Base-by-base conservation (phyloP, 345 rosid genomes). In the Bretschneidera sinensis region DNA sequence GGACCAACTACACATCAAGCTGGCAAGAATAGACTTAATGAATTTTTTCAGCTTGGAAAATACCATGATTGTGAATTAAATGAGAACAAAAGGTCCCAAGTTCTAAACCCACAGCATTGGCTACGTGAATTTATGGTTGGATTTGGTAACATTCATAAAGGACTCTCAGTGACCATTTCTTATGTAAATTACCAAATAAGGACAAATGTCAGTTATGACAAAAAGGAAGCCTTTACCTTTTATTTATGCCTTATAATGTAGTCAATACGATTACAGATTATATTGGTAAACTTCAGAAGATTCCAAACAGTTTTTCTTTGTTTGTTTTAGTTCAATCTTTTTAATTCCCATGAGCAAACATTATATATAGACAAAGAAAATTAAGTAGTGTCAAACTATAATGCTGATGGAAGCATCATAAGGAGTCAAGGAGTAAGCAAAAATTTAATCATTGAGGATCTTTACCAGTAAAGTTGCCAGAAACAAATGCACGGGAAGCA, bases 391-490 rank as follows among this genome's bases (percentile, higher is more conserved):
- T 14, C 11, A 39, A 39, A 39, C 6, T 39, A 39, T 4, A 39
- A 13, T 39, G 4, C 45, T 39, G 45, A 39, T 39, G 45, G 15
- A 28, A 39, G 9, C 45, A 39, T 39, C 11, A 31, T 9, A 31
- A 39, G 45, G 45, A 14, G 45, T 39, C 35, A 31, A 39, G 45
- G 45, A 14, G 45, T 39, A 39, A 39, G 10, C 15, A 39, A 39
- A 14, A 39, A 39, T 9, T 4, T 39, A 11, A 39, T 5, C 9
- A 14, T 11, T 11, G 1, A 11, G 4, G 4, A 39, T 39, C 45
- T 25, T 58, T 81, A 92, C 98, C 97, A 76, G 97, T 83, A 62
- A 92, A 92, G 67, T 92, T 92, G 55, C 97, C 97, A n/a, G 97
- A 90, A 71, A 94, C 85, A 71, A 90, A 90, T 51, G 96, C 95